These are phyloP conservation scores for Danielozyma ontarioensis DNA, from an alignment of 805 yeast genomes.

Conservation along the genomic window DNA sequence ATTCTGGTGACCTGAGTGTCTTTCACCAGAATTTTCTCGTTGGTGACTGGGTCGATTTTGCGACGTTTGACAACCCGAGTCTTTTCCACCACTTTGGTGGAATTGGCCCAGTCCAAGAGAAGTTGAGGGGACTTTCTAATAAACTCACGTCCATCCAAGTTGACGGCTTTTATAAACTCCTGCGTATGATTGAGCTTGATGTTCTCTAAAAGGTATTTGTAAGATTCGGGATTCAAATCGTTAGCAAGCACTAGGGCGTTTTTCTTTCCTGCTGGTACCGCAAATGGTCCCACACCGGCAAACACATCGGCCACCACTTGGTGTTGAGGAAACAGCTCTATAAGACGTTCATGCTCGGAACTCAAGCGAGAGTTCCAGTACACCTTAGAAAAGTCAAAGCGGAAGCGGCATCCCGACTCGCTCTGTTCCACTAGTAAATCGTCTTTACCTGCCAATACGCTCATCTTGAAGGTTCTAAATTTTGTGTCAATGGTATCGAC, in stretches of 20 bases:
- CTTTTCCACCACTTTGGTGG: constrained; percentile 27
- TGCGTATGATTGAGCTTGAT: constrained; percentile 58
- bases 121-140: constrained; percentile 56
- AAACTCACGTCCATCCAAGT: constrained; percentile 79
- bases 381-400: constrained; percentile 86
- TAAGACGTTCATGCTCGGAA: constrained; percentile 86
- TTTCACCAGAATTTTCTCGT: constrained; percentile 10
- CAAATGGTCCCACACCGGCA: constrained; percentile 99
- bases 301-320: constrained; percentile 89
- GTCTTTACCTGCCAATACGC: constrained; percentile 81
- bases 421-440: constrained; percentile 76
- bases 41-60: constrained; percentile 31
- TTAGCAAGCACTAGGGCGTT: constrained; percentile 79
- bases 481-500: constrained; percentile 80
- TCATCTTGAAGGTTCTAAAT: constrained; percentile 91
- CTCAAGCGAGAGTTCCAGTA: constrained; percentile 96
- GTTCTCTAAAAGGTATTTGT: constrained; percentile 62
- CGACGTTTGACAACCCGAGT: constrained; percentile 32
- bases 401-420: constrained; percentile 82
- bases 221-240: constrained; percentile 88
- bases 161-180: constrained; percentile 54
- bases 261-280: constrained; percentile 90
- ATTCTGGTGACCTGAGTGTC: constrained; percentile 15
- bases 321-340: constrained; percentile 53
- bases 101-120: constrained; percentile 42